phyloP scores from a whole-genome alignment of 169 alveolate genomes.

The Cryptosporidium tyzzeri region DNA sequence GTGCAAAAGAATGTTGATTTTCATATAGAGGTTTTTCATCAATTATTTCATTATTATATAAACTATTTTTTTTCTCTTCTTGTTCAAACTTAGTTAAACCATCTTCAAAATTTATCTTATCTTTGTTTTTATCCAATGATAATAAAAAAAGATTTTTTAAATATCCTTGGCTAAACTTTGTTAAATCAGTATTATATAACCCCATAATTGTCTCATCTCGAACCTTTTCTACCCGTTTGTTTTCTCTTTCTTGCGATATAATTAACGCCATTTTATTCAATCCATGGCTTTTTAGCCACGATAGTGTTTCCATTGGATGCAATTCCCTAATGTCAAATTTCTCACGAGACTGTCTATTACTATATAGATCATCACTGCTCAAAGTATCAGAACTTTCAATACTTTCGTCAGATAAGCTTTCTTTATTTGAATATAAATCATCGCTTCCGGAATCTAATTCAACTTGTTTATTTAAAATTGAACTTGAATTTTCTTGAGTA shows the following conservation, averaged over 20 bases:
- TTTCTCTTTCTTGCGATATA: constrained; percentile 40
- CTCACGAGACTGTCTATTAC: not conserved
- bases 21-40: not conserved
- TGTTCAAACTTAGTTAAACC: not conserved
- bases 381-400: constrained; percentile 14
- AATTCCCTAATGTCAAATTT: constrained; percentile 26
- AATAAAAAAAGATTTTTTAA: constrained; percentile 30
- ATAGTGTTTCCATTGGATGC: constrained; percentile 62
- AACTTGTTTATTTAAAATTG: not conserved
- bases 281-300: constrained; percentile 71
- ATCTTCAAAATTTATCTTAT: constrained; percentile 2
- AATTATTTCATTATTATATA: not conserved
- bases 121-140: constrained; percentile 10
- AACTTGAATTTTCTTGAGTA: not conserved
- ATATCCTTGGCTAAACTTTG: constrained; percentile 20
- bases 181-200: constrained; percentile 2
- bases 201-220: constrained; percentile 31
- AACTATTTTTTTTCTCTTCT: not conserved
- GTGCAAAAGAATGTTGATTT: not conserved
- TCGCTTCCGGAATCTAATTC: constrained; percentile 2
- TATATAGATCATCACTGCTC: not conserved
- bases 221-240: not conserved
- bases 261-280: constrained; percentile 31
- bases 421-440: constrained; percentile 6
- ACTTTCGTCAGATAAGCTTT: constrained; percentile 35